Conservation (phyloP, 2,329 filamentous ascomycete genomes). For the Lecanicillium sp. region DNA sequence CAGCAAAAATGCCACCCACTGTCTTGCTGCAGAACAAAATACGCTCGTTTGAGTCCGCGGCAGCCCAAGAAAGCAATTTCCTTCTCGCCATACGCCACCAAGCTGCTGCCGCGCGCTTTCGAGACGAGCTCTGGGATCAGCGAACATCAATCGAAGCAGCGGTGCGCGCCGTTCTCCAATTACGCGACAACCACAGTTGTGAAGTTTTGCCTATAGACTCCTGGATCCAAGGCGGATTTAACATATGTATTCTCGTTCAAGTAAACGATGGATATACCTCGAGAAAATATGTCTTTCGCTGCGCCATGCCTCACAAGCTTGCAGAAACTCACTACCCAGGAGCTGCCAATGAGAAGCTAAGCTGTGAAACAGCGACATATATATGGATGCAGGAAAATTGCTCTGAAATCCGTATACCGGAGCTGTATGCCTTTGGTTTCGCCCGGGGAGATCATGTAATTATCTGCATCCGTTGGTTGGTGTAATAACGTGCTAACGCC, state of each 20-base stretch:
- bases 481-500: background rate
- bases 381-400: conserved; percentile 23
- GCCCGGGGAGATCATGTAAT: conserved; percentile 6
- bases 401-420: conserved; percentile 20
- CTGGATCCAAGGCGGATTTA: conserved; percentile 27
- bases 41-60: background rate
- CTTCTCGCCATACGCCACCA: background rate
- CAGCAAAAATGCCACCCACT: background rate
- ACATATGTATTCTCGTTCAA: conserved; percentile 26
- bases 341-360: conserved; percentile 37
- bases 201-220: conserved; percentile 9
- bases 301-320: conserved; percentile 27
- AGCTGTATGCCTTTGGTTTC: conserved; percentile 20
- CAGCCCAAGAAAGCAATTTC: background rate
- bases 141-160: conserved; percentile 23
- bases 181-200: background rate
- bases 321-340: conserved; percentile 29
- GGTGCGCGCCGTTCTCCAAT: background rate
- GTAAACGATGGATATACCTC: background rate
- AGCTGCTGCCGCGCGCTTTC: background rate
- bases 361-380: conserved; percentile 21
- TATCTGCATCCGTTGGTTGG: background rate
- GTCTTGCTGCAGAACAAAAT: background rate
- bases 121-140: background rate
- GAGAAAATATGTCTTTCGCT: conserved; percentile 18